phyloP scores from a whole-genome alignment of 139 green algal genomes.

The Micromonas commoda region DNA sequence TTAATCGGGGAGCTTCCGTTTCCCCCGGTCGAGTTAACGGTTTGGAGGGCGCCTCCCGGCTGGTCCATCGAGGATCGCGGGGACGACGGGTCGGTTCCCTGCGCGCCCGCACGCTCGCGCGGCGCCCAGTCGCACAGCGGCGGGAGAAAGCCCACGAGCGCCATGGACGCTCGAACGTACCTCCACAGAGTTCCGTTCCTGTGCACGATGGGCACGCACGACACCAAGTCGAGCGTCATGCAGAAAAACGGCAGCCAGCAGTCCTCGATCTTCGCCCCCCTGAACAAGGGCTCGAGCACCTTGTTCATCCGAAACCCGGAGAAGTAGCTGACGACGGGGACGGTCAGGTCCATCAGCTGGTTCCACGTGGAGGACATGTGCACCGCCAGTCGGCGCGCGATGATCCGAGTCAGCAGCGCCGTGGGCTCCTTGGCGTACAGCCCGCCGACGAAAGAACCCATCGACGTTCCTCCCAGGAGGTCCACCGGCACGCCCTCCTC shows the following conservation, averaged over 20 bases:
- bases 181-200: conserved; percentile 43
- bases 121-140: conserved; percentile 47
- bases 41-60: neutral
- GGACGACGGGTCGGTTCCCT: too few species aligned
- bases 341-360: conserved; percentile 63
- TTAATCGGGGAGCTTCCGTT: too few species aligned
- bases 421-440: conserved; percentile 57
- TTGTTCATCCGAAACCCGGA: conserved; percentile 8
- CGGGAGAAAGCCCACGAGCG: conserved; percentile 68
- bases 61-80: neutral
- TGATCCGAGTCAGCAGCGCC: conserved; percentile 43
- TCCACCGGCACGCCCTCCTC: conserved; percentile 63
- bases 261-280: conserved; percentile 63
- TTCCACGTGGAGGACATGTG: conserved; percentile 54
- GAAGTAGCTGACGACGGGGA: conserved; percentile 38
- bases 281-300: conserved; percentile 23
- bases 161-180: conserved; percentile 62
- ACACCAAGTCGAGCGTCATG: conserved; percentile 61
- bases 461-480: conserved; percentile 62
- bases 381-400: conserved; percentile 48
- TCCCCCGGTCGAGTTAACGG: too few species aligned
- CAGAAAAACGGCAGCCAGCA: conserved; percentile 72
- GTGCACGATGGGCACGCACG: conserved; percentile 52
- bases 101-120: too few species aligned
- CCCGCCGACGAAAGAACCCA: conserved; percentile 71